Evolutionary conservation across 768 basidiomycete genomes (phyloP), one percentile per base, ranked within the genome.

Genomic region (Pluteus cervinus): DNA sequence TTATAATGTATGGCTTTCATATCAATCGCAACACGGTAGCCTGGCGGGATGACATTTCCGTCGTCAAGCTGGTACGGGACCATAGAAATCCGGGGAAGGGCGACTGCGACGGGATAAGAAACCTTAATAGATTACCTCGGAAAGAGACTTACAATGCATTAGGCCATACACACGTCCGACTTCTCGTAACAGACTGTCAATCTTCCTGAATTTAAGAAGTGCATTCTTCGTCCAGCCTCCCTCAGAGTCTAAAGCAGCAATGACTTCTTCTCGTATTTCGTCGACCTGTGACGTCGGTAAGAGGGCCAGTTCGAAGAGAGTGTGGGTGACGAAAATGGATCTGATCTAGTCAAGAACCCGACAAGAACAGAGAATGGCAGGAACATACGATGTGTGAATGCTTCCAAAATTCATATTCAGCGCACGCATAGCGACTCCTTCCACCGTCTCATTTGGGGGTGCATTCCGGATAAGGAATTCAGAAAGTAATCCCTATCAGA

Each of bases 321-420:
- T 42, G 36, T 63, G 59, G 4, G 62, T 60, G 21, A 62, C 53
- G 44, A 64, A 63, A 24, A 61, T 63, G 16, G 61, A 57, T 5
- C 59, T 62, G 24, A n/a, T 22, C 12, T 28, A 28, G 26, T n/a
- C 16, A n/a, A 24, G 33, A 32, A 41, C 37, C 17, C 14, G 24
- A 24, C 18, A 29, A 8, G 16, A 23, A 12, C 26, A 23, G 37
- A 29, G 14, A 29, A 26, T 14, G 14, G 21, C 15, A 20, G 39
- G 24, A 20, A 45, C 57, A 33, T 40, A 63, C 62, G 63, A 60
- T 21, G 61, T 65, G 42, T 63, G 60, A 33, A 63, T 61, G 46
- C 60, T 65, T 16, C 56, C 62, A 50, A 63, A 63, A 41, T 65
- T 62, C n/a, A 66, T 46, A 41, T 63, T 61, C 47, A 63, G 37